Conservation (phyloP, 176 grass and related monocot genomes). For the Dendrocalamus sinicus region DNA sequence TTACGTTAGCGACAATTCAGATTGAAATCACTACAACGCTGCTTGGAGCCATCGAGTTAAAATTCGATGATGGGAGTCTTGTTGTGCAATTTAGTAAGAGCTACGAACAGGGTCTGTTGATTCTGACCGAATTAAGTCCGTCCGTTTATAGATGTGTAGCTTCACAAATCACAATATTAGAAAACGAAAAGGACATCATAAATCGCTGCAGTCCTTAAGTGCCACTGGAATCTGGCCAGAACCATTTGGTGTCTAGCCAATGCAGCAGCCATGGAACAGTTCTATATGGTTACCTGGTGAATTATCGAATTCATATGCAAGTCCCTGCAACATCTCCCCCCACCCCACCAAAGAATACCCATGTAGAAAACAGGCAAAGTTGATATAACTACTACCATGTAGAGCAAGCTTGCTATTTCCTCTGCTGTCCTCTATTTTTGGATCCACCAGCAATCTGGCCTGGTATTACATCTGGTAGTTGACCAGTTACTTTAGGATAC, state of each 20-base stretch:
- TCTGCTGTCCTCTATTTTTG: background rate
- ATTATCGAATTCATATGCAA: background rate
- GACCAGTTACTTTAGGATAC: background rate
- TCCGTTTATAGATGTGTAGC: background rate
- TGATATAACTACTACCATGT: background rate
- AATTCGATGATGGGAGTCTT: background rate
- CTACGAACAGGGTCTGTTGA: background rate
- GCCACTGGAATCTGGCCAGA: background rate
- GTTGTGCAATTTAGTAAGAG: constrained; percentile 1
- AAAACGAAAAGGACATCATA: background rate
- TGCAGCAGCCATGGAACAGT: background rate
- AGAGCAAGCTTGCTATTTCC: background rate
- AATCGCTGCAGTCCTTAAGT: constrained; percentile 1
- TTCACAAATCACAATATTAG: background rate
- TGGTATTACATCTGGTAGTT: background rate
- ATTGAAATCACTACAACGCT: background rate
- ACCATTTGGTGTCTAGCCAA: constrained; percentile 10
- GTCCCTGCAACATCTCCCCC: background rate
- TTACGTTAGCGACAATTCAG: background rate
- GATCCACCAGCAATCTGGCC: background rate
- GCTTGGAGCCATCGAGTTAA: background rate
- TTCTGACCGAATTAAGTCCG: constrained; percentile 1
- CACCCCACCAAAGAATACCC: no score
- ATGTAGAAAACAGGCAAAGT: background rate
- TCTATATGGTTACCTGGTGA: background rate